Evolutionary conservation across 495 filamentous ascomycete genomes (phyloP), one percentile per base, ranked within the genome.

Genomic region (Aspergillus affinis): DNA sequence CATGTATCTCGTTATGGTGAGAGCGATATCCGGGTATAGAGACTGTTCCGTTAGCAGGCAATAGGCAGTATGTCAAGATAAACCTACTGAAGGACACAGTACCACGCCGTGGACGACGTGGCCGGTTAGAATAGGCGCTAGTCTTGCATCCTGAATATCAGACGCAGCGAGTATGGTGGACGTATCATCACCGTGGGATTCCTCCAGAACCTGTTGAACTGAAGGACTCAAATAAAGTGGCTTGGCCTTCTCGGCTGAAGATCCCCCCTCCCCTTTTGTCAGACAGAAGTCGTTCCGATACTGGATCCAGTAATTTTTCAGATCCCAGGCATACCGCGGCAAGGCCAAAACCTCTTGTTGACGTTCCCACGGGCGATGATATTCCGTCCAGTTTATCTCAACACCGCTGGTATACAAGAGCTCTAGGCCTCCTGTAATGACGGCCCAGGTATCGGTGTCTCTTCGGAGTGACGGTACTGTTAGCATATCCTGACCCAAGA

Each of bases 351-450:
- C 41, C 13, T 48, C 21, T n/a, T 36, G 41, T 0, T 3, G 19
- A 0, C 7, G 0, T 17, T 48, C 58, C 6, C 48, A 57, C 0
- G 19, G 32, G 6, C 52, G 45, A 27, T 62, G 58, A 12, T 64
- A 89, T 65, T 89, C 89, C 54, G 79, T 81, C 86, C 88, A 93
- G 66, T 84, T 67, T 51, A 91, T 69, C 26, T 82, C 77, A 6
- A 86, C 60, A 6, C 90, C 88, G 10, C 71, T 75, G 3, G 68
- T 66, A 68, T 91, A 81, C 17, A 91, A 73, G 2, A 78, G 74
- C 49, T 72, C 70, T 8, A 91, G 65, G 19, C 73, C 83, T 10
- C 65, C 61, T 0, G 79, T 74, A 1, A 92, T 69, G 4, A 78
- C 83, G 63, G 80, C 80, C 78, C 83, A 90, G 23, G 58, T 60